Evolutionary conservation across 2,329 filamentous ascomycete species (phyloP), one percentile per base, ranked within the genome.

Genomic region (Fusarium globosum): DNA sequence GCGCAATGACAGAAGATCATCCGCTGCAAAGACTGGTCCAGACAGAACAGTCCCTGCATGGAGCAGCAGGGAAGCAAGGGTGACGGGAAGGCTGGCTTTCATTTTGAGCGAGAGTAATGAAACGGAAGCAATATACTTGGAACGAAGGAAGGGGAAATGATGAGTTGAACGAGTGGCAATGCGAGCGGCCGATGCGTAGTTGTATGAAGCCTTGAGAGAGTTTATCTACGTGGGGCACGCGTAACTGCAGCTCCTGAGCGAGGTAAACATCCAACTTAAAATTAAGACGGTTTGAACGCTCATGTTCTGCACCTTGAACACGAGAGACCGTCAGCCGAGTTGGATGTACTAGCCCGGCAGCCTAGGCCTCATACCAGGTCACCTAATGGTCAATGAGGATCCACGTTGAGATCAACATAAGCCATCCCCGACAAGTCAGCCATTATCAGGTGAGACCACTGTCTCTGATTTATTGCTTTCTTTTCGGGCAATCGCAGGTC

Each of bases 181-280:
- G 56, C 53, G 42, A 68, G 55, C 51, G 39, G 68, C 53, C 56
- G 68, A 42, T 57, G 43, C 43, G 26, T 52, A 71, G 57, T 56
- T 55, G 61, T 30, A 36, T 52, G 7, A 59, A 62, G 45, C 41
- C 33, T 46, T 14, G 65, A 67, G 49, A 60, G 63, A 68, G 57
- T 68, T 72, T 78, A 78, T 76, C 74, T 77, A 78, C 66, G 63
- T 72, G 30, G 59, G 30, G 35, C 58, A 61, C 60, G 58, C 65
- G 65, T 59, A 49, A 26, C 68, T 68, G 63, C 75, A 70, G 64
- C 48, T 57, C 46, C 41, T 56, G 45, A 53, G 26, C 55, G 48
- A 65, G 51, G 36, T 36, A 53, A 49, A 62, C 45, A 56, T 30
- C 42, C 36, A 64, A 53, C 38, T 43, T 35, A 38, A 33, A 23